phyloP scores from a whole-genome alignment of 2,329 filamentous ascomycete species.

The Penicillium sp. region DNA sequence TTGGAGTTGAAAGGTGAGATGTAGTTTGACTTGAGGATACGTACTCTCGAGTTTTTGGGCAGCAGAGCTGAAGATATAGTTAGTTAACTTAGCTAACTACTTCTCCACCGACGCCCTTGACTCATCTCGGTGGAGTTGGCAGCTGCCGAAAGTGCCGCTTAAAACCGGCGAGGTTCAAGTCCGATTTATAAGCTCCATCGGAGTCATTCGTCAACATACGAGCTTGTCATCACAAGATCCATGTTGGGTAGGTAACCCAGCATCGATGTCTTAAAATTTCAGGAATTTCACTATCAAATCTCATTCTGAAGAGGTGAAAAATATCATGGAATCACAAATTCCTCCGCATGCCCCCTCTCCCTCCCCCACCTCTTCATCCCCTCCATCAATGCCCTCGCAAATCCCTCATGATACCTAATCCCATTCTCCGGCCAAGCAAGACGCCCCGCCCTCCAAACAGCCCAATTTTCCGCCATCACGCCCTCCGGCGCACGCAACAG shows the following conservation, averaged over 20 bases:
- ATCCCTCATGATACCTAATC: slow-evolving; percentile 23
- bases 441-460: slow-evolving; percentile 46
- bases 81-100: background rate
- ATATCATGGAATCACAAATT: slow-evolving; percentile 11
- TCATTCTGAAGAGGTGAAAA: background rate
- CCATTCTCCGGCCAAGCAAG: slow-evolving; percentile 19
- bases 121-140: background rate
- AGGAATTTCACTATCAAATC: background rate
- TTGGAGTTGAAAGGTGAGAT: background rate
- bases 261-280: background rate
- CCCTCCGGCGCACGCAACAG: slow-evolving; percentile 43
- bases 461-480: slow-evolving; percentile 46
- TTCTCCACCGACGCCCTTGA: background rate
- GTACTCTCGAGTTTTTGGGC: background rate
- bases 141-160: background rate
- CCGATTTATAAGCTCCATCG: background rate
- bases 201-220: too few species aligned
- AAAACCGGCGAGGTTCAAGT: background rate
- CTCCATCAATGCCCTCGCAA: slow-evolving; percentile 20
- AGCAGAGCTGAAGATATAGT: background rate
- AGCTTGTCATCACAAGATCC: background rate
- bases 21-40: background rate
- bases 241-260: background rate
- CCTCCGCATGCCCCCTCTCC: slow-evolving; percentile 13
- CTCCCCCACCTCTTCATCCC: slow-evolving; percentile 26